Conservation (phyloP, 225 moss, liverwort and hornwort species). For the Pseudoscleropodium purum region DNA sequence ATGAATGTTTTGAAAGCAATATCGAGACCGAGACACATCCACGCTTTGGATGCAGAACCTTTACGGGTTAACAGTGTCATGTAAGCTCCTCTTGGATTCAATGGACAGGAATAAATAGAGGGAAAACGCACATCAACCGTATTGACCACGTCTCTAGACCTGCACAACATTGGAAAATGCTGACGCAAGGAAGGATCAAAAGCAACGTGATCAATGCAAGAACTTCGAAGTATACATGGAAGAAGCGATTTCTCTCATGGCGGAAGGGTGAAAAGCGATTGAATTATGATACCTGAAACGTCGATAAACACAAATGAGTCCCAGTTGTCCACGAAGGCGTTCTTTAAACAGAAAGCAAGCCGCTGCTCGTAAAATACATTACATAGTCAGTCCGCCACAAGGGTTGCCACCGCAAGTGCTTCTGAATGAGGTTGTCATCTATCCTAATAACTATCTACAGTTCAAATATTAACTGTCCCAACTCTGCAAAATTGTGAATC, state of each 20-base stretch:
- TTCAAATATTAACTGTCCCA: conserved; percentile 46
- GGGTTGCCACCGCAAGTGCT: conserved; percentile 28
- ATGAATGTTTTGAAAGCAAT: too few relatives aligned
- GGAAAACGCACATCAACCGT: neutral
- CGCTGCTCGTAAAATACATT: conserved; percentile 43
- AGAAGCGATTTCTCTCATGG: neutral
- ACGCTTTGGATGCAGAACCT: neutral
- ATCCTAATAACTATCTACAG: conserved; percentile 44
- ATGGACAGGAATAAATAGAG: neutral
- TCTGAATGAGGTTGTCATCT: conserved; percentile 19
- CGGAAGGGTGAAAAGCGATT: neutral
- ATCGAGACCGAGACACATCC: neutral
- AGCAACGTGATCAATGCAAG: neutral
- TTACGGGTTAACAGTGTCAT: too few relatives aligned
- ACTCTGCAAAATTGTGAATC: conserved; percentile 60
- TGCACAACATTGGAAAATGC: neutral
- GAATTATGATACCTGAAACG: neutral
- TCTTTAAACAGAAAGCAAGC: conserved; percentile 34
- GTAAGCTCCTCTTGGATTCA: neutral
- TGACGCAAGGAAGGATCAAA: neutral
- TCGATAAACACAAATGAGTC: neutral
- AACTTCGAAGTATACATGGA: neutral
- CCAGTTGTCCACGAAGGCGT: conserved; percentile 3
- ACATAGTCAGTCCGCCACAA: conserved; percentile 41
- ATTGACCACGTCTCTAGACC: neutral